These are phyloP conservation scores for Phytopythium ostracodes DNA, from an alignment of 352 stramenopile genomes.

Conservation along the genomic window DNA sequence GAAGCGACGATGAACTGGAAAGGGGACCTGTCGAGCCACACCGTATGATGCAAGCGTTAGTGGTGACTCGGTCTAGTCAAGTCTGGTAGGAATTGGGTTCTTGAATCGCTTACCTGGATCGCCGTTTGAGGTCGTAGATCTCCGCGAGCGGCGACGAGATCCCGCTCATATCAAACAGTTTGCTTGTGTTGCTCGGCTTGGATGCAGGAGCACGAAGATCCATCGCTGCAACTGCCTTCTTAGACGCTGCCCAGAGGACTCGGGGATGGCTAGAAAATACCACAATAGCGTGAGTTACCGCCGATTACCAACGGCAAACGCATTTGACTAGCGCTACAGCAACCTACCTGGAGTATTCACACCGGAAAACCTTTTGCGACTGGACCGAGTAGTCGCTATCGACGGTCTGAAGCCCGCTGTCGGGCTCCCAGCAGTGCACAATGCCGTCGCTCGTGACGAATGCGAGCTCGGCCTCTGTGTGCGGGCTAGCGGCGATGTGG, in stretches of 20 bases:
- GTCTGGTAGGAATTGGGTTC: no score
- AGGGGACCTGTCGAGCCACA: slow-evolving; percentile 29
- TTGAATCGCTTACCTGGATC: slow-evolving; percentile 29
- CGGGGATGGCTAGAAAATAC: slow-evolving; percentile 46
- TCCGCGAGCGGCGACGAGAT: slow-evolving; percentile 29
- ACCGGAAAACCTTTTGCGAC: slow-evolving; percentile 43
- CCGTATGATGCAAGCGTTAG: background rate
- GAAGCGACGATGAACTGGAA: slow-evolving; percentile 76
- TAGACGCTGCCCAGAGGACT: slow-evolving; percentile 61
- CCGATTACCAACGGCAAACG: no score
- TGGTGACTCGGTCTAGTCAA: no score
- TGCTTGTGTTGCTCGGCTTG: slow-evolving; percentile 12
- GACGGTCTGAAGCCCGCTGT: slow-evolving; percentile 33
- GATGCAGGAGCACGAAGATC: slow-evolving; percentile 43
- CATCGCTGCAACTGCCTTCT: slow-evolving; percentile 30
- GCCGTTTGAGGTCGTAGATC: slow-evolving; percentile 66
- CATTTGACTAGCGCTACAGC: background rate
- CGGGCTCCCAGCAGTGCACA: slow-evolving; percentile 47
- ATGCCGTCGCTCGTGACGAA: slow-evolving; percentile 46
- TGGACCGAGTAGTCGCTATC: slow-evolving; percentile 14
- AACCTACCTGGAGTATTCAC: slow-evolving; percentile 69
- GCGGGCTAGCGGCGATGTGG: slow-evolving; percentile 60
- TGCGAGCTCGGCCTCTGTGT: slow-evolving; percentile 52
- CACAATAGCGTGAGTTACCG: background rate
- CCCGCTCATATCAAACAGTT: slow-evolving; percentile 48